Percentiles rank a stretch among this genome's conserved stretches.
Evolutionary conservation across 768 basidiomycete genomes (phyloP).

Genomic region (Cystoderma amianthinum): DNA sequence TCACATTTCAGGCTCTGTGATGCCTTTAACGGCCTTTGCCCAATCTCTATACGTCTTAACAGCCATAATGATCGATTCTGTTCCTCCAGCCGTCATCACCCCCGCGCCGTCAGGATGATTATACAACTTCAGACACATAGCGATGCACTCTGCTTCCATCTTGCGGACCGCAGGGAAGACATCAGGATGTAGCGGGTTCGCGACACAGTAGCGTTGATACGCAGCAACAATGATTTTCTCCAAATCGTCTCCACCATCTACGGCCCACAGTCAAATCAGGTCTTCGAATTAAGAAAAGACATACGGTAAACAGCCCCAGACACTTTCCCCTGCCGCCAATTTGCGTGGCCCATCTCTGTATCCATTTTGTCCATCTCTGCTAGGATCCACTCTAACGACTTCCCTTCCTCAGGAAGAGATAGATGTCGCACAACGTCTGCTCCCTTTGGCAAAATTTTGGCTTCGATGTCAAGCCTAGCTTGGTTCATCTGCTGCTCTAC

Average conservation of each 20-base stretch:
- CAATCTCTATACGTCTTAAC: conserved; percentile 93
- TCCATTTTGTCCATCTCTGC: conserved; percentile 82
- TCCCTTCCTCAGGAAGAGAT: conserved; percentile 56
- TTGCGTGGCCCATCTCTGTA: conserved; percentile 34
- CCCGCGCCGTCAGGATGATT: conserved; percentile 84
- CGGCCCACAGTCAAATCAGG: conserved; percentile 1
- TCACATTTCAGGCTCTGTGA: conserved; percentile 90
- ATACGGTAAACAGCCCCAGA: conserved; percentile 85
- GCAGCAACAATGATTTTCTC: conserved; percentile 75
- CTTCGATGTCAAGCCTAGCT: conserved; percentile 60
- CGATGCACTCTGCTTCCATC: conserved; percentile 95
- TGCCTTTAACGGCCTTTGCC: conserved; percentile 79
- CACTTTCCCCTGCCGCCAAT: conserved; percentile 69
- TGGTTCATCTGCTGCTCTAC: conserved; percentile 59
- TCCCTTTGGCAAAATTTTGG: conserved; percentile 60
- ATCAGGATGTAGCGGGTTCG: conserved; percentile 90
- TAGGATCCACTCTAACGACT: conserved; percentile 65
- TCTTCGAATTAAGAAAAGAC: conserved; percentile 14
- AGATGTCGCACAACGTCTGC: conserved; percentile 59
- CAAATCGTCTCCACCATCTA: conserved; percentile 81
- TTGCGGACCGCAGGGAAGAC: conserved; percentile 89
- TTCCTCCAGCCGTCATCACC: conserved; percentile 91
- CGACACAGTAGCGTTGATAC: conserved; percentile 75
- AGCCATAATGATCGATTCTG: conserved; percentile 94
- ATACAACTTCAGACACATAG: conserved; percentile 83